Percentiles rank a stretch among this genome's conserved stretches.
Conservation (phyloP, 306 rosid genomes). For the Quercus wislizeni region DNA sequence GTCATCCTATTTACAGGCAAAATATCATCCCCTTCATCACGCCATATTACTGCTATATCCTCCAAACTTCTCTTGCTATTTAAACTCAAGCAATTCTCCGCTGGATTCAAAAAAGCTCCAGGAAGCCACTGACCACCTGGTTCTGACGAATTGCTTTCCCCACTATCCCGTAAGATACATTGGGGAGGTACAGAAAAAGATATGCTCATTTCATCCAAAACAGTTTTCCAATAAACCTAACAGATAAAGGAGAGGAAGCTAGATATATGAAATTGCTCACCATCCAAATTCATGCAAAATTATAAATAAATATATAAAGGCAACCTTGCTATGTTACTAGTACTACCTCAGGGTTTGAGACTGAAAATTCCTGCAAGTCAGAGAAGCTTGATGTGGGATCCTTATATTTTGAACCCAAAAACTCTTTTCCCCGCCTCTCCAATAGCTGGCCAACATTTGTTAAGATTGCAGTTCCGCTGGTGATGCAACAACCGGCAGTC, state of each 20-base stretch:
- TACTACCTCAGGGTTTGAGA: conserved; percentile 72
- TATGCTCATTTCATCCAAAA: conserved; percentile 65
- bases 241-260: conserved; percentile 15
- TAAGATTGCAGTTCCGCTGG: conserved; percentile 50
- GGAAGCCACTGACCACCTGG: conserved; percentile 93
- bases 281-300: conserved; percentile 3
- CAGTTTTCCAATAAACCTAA: conserved; percentile 78
- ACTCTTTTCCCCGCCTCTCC: conserved; percentile 65
- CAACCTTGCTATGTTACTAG: conserved; percentile 1
- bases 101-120: conserved; percentile 78
- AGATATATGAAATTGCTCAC: conserved; percentile 6
- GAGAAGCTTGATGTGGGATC: conserved; percentile 83
- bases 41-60: conserved; percentile 73
- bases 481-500: conserved; percentile 20
- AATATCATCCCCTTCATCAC: conserved; percentile 69
- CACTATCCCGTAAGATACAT: conserved; percentile 58
- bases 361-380: conserved; percentile 77
- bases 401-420: conserved; percentile 67
- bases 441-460: conserved; percentile 75
- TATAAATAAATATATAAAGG: neutral
- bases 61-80: conserved; percentile 59
- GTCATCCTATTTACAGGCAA: conserved; percentile 65
- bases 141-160: conserved; percentile 32
- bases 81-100: conserved; percentile 62
- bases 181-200: conserved; percentile 62